These are phyloP conservation scores for Penicillium robsamsonii DNA, from an alignment of 495 filamentous ascomycete species.

Conservation along the genomic window DNA sequence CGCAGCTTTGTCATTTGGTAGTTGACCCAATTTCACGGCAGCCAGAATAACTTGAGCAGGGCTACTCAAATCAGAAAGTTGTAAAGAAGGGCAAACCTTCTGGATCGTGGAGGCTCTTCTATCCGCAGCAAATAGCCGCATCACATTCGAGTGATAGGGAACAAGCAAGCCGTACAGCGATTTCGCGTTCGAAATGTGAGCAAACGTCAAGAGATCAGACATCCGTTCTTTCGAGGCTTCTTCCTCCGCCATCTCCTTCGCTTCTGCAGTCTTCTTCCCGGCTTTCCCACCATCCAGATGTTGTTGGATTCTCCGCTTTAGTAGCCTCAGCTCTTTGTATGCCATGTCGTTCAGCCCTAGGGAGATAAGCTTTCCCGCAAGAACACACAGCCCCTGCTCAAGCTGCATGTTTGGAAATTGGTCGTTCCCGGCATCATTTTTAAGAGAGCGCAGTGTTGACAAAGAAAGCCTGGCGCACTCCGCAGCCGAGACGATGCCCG, in stretches of 20 bases:
- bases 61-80: slow-evolving; percentile 53
- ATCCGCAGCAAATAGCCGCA: slow-evolving; percentile 48
- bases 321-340: slow-evolving; percentile 66
- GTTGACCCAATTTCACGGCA: slow-evolving; percentile 43
- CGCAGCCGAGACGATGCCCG: slow-evolving; percentile 47
- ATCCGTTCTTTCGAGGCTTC: slow-evolving; percentile 47
- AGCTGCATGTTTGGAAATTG: slow-evolving; percentile 66
- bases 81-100: slow-evolving; percentile 43
- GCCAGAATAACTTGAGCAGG: slow-evolving; percentile 61
- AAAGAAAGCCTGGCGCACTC: slow-evolving; percentile 78
- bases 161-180: slow-evolving; percentile 39
- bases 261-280: slow-evolving; percentile 23
- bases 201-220: slow-evolving; percentile 63
- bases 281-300: slow-evolving; percentile 27
- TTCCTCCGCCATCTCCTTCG: slow-evolving; percentile 26
- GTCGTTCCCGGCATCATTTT: slow-evolving; percentile 50
- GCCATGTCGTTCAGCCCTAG: slow-evolving; percentile 74
- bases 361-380: slow-evolving; percentile 69
- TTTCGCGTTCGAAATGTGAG: slow-evolving; percentile 34
- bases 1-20: slow-evolving; percentile 57
- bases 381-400: slow-evolving; percentile 76
- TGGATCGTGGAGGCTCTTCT: slow-evolving; percentile 50
- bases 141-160: slow-evolving; percentile 45
- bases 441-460: slow-evolving; percentile 61
- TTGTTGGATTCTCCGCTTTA: slow-evolving; percentile 62